Evolutionary conservation across 202 grass and related monocot species (phyloP).

Genomic region (Brachypodium distachyon): DNA sequence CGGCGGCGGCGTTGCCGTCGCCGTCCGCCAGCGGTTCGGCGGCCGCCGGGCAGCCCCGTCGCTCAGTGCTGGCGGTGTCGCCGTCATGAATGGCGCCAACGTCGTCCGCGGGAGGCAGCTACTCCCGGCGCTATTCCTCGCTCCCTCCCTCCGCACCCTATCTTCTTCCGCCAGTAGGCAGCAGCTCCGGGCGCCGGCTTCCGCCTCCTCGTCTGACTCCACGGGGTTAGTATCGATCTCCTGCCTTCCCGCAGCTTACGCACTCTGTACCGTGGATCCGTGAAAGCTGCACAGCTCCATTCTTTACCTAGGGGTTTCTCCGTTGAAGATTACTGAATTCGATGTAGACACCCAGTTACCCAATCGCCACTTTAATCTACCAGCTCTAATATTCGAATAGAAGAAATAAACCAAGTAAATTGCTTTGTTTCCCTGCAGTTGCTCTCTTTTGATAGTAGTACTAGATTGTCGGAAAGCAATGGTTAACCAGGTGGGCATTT

Average conservation of each 20-base stretch:
- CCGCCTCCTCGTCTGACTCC: slow-evolving; percentile 3
- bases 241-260: background rate
- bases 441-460: no score
- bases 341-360: no score
- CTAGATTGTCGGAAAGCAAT: no score
- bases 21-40: background rate
- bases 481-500: no score
- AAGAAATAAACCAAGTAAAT: no score
- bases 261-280: no score
- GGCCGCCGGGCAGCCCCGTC: background rate
- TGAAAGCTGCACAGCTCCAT: no score
- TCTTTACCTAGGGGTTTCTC: no score
- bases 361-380: no score
- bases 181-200: background rate
- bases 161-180: background rate
- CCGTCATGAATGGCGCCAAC: background rate
- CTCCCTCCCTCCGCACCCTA: background rate
- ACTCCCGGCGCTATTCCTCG: background rate
- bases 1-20: background rate
- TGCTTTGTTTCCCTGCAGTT: no score
- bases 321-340: no score
- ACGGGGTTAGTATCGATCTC: slow-evolving; percentile 13
- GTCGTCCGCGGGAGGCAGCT: slow-evolving; percentile 17
- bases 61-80: background rate
- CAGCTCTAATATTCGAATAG: no score